A percentile compares a stretch with the other conserved stretches of the same genome.
These are phyloP conservation scores for Yarrowia keelungensis DNA, from an alignment of 805 yeast species.

Conservation along the genomic window DNA sequence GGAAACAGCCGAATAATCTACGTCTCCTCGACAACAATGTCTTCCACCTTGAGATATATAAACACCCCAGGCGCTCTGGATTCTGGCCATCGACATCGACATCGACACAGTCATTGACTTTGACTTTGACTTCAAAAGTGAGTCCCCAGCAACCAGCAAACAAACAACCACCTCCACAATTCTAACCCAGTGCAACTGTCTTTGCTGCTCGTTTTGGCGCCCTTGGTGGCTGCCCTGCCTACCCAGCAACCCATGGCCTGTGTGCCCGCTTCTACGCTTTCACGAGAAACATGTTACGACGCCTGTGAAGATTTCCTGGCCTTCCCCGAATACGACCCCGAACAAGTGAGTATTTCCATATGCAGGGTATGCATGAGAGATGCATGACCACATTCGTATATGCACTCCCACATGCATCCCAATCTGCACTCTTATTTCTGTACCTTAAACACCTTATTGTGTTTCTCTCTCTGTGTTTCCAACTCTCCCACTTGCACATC, in stretches of 20 bases:
- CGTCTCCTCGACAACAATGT: neutral
- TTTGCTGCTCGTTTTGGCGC: neutral
- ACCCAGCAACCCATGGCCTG: conserved; percentile 1
- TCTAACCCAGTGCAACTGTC: conserved; percentile 4
- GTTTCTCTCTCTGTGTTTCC: neutral
- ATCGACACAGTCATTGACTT: neutral
- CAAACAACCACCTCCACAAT: neutral
- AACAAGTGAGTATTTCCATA: conserved; percentile 2
- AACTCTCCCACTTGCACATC: neutral
- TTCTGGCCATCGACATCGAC: neutral
- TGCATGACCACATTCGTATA: too few relatives aligned
- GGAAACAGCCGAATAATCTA: neutral
- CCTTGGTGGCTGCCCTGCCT: neutral
- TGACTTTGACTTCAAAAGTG: neutral
- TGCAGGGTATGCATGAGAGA: neutral
- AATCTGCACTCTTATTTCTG: neutral
- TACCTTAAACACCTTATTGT: neutral
- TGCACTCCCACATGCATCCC: neutral
- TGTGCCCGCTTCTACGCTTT: neutral
- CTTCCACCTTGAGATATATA: neutral
- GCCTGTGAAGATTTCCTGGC: neutral
- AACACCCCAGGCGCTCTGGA: neutral
- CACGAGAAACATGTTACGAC: neutral
- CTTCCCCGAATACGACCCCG: neutral
- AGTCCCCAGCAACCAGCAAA: neutral